A percentile compares a stretch with the other conserved stretches of the same genome.
phyloP scores from a whole-genome alignment of 345 rosid species.

The Cardamine chenopodiifolia region DNA sequence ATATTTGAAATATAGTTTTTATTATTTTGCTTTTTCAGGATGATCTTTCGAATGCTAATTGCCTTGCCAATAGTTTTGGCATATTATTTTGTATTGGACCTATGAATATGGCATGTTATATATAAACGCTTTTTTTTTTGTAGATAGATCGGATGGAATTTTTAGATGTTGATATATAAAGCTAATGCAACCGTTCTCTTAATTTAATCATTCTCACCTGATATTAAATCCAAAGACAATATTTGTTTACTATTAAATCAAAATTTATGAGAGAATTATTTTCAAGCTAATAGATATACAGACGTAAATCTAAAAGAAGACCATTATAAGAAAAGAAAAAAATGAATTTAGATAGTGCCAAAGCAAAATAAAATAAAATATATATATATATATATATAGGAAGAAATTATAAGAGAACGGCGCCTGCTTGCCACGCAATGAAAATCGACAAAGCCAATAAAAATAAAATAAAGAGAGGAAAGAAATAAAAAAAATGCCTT shows the following conservation, averaged over 20 bases:
- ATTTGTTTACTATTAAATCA: neutral
- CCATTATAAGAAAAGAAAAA: neutral
- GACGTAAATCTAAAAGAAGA: neutral
- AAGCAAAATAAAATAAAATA: neutral
- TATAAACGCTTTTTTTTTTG: neutral
- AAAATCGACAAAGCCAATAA: conserved; percentile 1
- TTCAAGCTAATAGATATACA: neutral
- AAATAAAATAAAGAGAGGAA: neutral
- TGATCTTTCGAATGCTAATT: conserved; percentile 76
- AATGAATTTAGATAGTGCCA: neutral
- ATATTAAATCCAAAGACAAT: neutral
- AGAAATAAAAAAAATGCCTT: conserved; percentile 8
- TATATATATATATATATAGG: too few species aligned
- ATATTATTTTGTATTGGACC: conserved; percentile 69
- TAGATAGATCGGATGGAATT: neutral
- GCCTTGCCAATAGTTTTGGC: conserved; percentile 74
- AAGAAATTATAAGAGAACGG: neutral
- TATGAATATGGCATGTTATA: conserved; percentile 45
- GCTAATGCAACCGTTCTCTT: conserved; percentile 19
- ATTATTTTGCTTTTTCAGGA: conserved; percentile 51
- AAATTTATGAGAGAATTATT: neutral
- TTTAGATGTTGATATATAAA: conserved; percentile 17
- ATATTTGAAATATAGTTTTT: neutral
- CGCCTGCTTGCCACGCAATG: conserved; percentile 26
- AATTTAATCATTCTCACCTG: neutral